Evolutionary conservation across 768 basidiomycete species (phyloP).

Genomic region (Hypholoma sublateritium): DNA sequence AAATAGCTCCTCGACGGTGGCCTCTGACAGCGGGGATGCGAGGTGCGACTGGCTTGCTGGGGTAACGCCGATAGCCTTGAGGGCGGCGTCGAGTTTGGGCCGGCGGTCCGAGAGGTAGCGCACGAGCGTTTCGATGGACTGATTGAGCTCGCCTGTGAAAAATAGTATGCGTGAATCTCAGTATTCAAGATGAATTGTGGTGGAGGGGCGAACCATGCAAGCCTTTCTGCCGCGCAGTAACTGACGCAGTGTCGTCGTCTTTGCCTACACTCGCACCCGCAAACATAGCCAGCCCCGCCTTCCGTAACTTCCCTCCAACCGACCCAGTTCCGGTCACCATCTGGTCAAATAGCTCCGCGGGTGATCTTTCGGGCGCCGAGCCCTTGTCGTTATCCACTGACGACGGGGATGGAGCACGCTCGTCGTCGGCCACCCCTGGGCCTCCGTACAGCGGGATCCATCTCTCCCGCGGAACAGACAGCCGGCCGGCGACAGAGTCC

Average conservation of each 20-base stretch:
- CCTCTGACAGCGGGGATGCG: conserved; percentile 68
- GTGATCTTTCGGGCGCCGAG: conserved; percentile 2
- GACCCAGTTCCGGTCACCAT: conserved; percentile 36
- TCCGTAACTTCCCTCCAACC: conserved; percentile 50
- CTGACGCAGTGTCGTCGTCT: conserved; percentile 66
- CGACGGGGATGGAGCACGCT: conserved; percentile 17
- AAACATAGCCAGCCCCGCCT: conserved; percentile 53
- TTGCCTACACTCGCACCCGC: conserved; percentile 35
- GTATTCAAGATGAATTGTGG: neutral
- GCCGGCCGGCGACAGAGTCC: conserved; percentile 73
- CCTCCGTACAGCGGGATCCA: conserved; percentile 91
- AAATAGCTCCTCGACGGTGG: conserved; percentile 74
- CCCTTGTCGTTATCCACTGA: conserved; percentile 17
- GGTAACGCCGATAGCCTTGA: conserved; percentile 67
- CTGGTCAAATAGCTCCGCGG: conserved; percentile 32
- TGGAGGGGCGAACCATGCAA: conserved; percentile 29
- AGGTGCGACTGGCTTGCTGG: conserved; percentile 67
- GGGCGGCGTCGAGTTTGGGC: conserved; percentile 79
- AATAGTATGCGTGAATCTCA: neutral
- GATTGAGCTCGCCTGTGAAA: conserved; percentile 63
- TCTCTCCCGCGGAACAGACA: conserved; percentile 62
- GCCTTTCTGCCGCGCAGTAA: conserved; percentile 34
- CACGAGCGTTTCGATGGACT: conserved; percentile 85
- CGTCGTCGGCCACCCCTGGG: conserved; percentile 36
- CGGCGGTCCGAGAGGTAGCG: conserved; percentile 88